Conservation (phyloP, 805 yeast genomes). For the Millerozyma miso region DNA sequence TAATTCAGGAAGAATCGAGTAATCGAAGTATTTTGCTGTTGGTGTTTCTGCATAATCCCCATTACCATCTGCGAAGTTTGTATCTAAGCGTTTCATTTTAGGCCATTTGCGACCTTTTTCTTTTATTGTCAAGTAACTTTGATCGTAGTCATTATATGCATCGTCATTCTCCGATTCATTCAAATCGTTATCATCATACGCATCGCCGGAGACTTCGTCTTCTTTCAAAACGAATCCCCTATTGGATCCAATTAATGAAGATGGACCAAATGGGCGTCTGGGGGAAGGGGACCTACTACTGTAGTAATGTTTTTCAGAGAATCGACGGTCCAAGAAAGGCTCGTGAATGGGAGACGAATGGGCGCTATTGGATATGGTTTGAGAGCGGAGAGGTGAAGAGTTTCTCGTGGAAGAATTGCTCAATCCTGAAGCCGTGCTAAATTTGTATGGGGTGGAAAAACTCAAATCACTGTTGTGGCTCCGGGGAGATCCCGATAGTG, state of each 20-base stretch:
- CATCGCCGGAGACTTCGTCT: not conserved
- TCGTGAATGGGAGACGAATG: slow-evolving; percentile 15
- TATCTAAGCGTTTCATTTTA: not conserved
- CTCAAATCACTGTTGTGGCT: slow-evolving; percentile 1
- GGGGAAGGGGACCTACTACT: slow-evolving; percentile 30
- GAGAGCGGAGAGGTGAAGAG: slow-evolving; percentile 8
- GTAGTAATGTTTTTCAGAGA: slow-evolving; percentile 5
- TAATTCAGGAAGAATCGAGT: slow-evolving; percentile 31
- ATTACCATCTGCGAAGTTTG: slow-evolving; percentile 4
- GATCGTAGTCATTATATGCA: not conserved
- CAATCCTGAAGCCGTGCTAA: not conserved
- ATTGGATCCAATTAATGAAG: slow-evolving; percentile 17
- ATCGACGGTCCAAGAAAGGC: slow-evolving; percentile 10
- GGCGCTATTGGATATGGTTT: slow-evolving; percentile 5
- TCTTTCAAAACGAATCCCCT: not conserved
- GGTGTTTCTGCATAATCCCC: slow-evolving; percentile 15
- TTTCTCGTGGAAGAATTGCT: slow-evolving; percentile 2
- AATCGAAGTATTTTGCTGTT: slow-evolving; percentile 26
- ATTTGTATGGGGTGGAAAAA: not conserved
- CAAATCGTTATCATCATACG: slow-evolving; percentile 2
- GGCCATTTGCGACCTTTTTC: not conserved
- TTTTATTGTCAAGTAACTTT: not conserved
- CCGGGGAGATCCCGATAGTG: not conserved
- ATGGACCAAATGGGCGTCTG: slow-evolving; percentile 16
- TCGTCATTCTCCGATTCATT: not conserved